Evolutionary conservation across 2,329 filamentous ascomycete species (phyloP).

Genomic region (Aspergillus novoparasiticus): DNA sequence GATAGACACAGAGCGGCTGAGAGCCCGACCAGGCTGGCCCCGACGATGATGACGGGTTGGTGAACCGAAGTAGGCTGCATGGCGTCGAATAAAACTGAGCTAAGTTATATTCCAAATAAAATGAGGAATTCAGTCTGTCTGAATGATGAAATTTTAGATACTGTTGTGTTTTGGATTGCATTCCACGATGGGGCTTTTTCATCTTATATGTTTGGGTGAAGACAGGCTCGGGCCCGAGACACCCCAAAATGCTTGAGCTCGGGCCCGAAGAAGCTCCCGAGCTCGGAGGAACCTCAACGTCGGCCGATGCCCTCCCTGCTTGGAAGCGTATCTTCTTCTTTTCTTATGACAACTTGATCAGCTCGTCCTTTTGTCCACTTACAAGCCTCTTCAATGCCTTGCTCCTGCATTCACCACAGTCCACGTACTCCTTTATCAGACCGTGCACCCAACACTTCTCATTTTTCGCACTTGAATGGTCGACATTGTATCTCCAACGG

Average conservation of each 20-base stretch:
- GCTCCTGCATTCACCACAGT: no score
- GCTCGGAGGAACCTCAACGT: constrained; percentile 53
- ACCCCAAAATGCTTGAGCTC: neutral
- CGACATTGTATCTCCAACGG: no score
- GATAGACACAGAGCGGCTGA: constrained; percentile 42
- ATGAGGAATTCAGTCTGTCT: neutral
- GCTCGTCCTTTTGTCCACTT: no score
- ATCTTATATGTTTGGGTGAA: neutral
- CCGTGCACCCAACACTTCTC: no score
- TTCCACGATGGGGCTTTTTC: neutral
- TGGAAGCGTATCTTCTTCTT: no score
- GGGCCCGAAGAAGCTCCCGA: neutral
- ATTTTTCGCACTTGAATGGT: no score
- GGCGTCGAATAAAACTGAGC: neutral
- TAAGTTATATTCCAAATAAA: neutral
- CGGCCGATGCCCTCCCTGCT: no score
- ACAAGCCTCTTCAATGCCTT: no score
- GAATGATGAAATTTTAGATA: neutral
- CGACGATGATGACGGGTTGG: constrained; percentile 40
- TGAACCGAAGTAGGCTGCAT: neutral
- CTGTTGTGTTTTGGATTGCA: neutral
- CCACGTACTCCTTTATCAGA: no score
- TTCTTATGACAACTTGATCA: no score
- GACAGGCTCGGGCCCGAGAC: neutral
- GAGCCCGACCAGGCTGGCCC: constrained; percentile 45